Evolutionary conservation across 345 rosid species (phyloP).

Genomic region (Brassica incana): DNA sequence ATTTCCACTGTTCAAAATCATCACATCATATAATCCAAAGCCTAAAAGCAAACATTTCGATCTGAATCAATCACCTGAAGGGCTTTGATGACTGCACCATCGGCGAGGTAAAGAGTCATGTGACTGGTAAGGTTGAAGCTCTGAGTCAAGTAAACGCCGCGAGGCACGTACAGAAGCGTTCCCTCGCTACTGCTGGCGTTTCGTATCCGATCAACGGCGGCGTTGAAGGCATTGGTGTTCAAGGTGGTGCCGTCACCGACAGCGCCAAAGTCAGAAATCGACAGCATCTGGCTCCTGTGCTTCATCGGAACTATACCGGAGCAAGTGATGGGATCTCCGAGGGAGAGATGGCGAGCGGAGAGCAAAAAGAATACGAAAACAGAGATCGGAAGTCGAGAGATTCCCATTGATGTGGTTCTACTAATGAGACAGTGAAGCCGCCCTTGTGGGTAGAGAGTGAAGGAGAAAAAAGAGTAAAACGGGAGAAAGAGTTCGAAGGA

Average conservation of each 20-base stretch:
- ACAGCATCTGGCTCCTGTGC: conserved; percentile 53
- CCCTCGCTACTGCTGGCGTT: conserved; percentile 54
- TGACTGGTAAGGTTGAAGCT: conserved; percentile 79
- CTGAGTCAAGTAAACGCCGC: conserved; percentile 76
- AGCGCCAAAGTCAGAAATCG: conserved; percentile 75
- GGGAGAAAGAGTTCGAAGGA: background rate
- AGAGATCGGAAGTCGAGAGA: conserved; percentile 24
- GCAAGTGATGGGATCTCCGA: conserved; percentile 57
- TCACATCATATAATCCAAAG: too few species aligned
- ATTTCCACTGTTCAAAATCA: background rate
- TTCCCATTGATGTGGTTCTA: conserved; percentile 3
- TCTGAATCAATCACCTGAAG: conserved; percentile 47
- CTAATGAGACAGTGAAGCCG: background rate
- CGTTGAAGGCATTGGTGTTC: conserved; percentile 73
- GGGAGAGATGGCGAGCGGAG: conserved; percentile 32
- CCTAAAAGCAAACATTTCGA: too few species aligned
- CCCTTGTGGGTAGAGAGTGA: background rate
- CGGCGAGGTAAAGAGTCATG: conserved; percentile 89
- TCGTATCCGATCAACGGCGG: conserved; percentile 67
- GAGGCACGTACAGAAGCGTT: conserved; percentile 73
- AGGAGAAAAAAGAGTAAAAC: background rate
- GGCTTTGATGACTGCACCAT: conserved; percentile 83
- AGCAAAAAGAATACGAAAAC: conserved; percentile 18
- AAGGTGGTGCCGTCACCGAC: conserved; percentile 80
- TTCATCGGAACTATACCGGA: conserved; percentile 73